Base-by-base conservation (phyloP, 2,329 filamentous ascomycete genomes). In the Aspergillus brunneoviolaceus region DNA sequence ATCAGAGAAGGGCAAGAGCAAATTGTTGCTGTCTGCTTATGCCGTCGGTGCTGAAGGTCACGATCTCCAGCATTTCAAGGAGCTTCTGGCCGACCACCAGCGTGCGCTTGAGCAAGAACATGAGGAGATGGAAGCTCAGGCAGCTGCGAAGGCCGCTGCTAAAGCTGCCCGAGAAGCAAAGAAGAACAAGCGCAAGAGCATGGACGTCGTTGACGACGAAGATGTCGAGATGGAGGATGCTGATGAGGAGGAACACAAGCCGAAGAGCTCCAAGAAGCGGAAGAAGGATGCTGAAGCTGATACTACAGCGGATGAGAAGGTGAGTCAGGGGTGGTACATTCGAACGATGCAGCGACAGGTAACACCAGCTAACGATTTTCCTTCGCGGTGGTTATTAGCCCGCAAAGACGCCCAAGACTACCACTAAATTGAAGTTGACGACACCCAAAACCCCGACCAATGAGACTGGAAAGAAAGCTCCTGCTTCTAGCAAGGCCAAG, bases 31-130 rank as follows among this genome's bases (percentile, higher is more conserved):
- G 72, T 84, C 85, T 49, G 95, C 95, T 1, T 96, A 93, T 78
- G 78, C 87, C 63, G 84, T 97, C 60, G 94, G 93, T 11, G 83
- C 89, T 14, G 88, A 96, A 73, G 84, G 87, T 56, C 85, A 96
- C 69, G 85, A 90, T 58, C 80, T 99, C 35, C 81, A 89, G 4
- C 86, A 91, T 77, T 98, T 93, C 83, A 96, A 97, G 80, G 83
- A 86, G 12, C 82, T 97, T 63, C 83, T 98, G 50, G 71, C 74
- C 16, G 79, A 83, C 29, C 85, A 87, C 68, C 80, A 87, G 64
- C 77, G 81, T 60, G 84, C 84, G 14, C 64, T 86, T 58, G 76
- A 81, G 62, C 77, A 82, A 64, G 83, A 85, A 60, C 80, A 83
- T 47, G 85, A 88, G 65, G 89, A 88, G 66, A 82, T 87, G 65